A percentile compares a stretch with the other conserved stretches of the same genome.
Evolutionary conservation across 345 rosid species (phyloP).

Genomic region (Gossypium thurberi): DNA sequence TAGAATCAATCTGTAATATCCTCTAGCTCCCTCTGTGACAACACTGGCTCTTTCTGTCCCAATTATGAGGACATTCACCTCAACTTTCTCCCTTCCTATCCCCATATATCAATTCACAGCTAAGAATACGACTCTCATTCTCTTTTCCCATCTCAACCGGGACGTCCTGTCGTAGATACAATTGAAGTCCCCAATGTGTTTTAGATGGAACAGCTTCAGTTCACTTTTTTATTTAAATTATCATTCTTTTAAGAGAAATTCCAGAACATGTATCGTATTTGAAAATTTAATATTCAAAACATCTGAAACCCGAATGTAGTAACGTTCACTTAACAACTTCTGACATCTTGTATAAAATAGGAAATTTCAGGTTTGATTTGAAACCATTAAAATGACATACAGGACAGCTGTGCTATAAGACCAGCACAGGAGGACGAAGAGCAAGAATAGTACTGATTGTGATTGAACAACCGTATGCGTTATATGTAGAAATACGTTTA

Average conservation of each 20-base stretch:
- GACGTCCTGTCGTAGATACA: constrained; percentile 64
- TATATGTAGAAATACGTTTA: constrained; percentile 7
- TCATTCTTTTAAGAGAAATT: no score
- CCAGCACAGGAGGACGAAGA: neutral
- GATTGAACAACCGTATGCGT: neutral
- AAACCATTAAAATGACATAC: neutral
- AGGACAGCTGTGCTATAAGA: neutral
- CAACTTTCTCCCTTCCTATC: constrained; percentile 90
- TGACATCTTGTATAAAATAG: neutral
- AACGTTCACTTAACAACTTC: neutral
- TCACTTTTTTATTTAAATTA: neutral
- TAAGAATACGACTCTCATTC: constrained; percentile 62
- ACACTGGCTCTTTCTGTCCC: constrained; percentile 60
- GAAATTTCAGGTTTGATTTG: neutral
- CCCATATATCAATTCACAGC: constrained; percentile 70
- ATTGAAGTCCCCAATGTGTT: constrained; percentile 37
- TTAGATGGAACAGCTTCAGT: constrained; percentile 49
- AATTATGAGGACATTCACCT: constrained; percentile 61
- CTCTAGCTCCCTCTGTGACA: constrained; percentile 71
- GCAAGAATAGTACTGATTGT: neutral
- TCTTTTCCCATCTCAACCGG: constrained; percentile 92
- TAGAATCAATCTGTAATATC: constrained; percentile 80
- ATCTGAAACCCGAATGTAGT: neutral
- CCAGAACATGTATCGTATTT: no score
- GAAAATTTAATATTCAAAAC: neutral